Evolutionary conservation across 257 asterid species (phyloP).

Genomic region (Marsdenia floribunda): DNA sequence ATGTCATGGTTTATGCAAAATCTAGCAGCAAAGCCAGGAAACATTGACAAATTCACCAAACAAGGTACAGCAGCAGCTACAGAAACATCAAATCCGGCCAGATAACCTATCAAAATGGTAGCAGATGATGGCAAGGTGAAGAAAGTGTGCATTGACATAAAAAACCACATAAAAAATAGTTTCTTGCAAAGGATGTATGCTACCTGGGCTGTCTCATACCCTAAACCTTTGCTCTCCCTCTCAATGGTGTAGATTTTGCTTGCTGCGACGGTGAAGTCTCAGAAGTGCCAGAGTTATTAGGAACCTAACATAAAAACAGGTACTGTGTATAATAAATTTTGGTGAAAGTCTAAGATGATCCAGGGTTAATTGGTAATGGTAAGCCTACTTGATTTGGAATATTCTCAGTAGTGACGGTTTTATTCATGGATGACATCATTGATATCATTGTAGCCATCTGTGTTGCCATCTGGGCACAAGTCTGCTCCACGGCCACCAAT

Average conservation of each 20-base stretch:
- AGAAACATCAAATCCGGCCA: no score
- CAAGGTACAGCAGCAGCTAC: no score
- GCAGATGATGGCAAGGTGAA: no score
- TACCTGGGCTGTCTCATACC: not conserved
- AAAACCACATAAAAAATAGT: no score
- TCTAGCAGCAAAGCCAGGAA: no score
- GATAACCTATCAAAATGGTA: no score
- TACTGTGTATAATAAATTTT: no score
- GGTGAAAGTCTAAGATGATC: not conserved
- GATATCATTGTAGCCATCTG: slow-evolving; percentile 44
- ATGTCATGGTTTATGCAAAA: no score
- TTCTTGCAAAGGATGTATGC: no score
- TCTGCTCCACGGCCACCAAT: slow-evolving; percentile 36
- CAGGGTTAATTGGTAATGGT: not conserved
- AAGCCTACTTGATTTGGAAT: slow-evolving; percentile 19
- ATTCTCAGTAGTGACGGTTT: slow-evolving; percentile 14
- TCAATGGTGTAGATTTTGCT: slow-evolving; percentile 5
- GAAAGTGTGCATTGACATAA: no score
- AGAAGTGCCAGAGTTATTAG: slow-evolving; percentile 2
- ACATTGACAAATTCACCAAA: no score
- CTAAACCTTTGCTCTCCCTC: slow-evolving; percentile 9
- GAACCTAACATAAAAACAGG: slow-evolving; percentile 5
- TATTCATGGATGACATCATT: slow-evolving; percentile 36
- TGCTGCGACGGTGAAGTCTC: slow-evolving; percentile 9
- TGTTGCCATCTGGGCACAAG: slow-evolving; percentile 37